Evolutionary conservation across 108 stramenopile species (phyloP).

Genomic region (Cyclostephanos tholiformis): DNA sequence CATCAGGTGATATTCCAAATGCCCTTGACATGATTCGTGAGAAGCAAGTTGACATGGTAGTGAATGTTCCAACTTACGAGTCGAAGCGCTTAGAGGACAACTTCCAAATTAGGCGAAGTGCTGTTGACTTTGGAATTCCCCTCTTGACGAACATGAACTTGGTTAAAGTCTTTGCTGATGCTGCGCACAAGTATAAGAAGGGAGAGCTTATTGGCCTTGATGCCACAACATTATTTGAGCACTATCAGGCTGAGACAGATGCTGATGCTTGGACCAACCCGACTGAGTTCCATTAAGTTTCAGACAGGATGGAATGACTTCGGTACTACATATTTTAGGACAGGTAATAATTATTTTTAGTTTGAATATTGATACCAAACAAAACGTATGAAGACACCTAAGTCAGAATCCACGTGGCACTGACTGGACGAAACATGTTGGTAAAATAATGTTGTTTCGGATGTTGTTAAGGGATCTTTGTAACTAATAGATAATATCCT

Average conservation of each 20-base stretch:
- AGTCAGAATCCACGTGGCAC: too few relatives aligned
- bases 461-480: too few relatives aligned
- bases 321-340: neutral
- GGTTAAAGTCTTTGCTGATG: conserved; percentile 87
- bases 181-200: conserved; percentile 65
- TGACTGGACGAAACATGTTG: too few relatives aligned
- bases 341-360: too few relatives aligned
- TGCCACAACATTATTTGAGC: conserved; percentile 74
- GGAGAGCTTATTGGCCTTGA: conserved; percentile 67
- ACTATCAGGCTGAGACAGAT: conserved; percentile 71
- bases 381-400: too few relatives aligned
- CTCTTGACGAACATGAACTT: conserved; percentile 95
- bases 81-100: conserved; percentile 87
- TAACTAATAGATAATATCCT: too few relatives aligned
- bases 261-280: conserved; percentile 79
- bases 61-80: conserved; percentile 93
- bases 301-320: neutral
- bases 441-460: too few relatives aligned
- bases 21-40: conserved; percentile 81
- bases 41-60: conserved; percentile 88
- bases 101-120: conserved; percentile 93
- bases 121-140: conserved; percentile 94
- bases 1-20: conserved; percentile 48
- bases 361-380: too few relatives aligned
- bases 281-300: conserved; percentile 75